Evolutionary conservation across 164 flowering plant genomes (phyloP), one percentile per base, ranked within the genome.

Genomic region (Aristolochia californica): DNA sequence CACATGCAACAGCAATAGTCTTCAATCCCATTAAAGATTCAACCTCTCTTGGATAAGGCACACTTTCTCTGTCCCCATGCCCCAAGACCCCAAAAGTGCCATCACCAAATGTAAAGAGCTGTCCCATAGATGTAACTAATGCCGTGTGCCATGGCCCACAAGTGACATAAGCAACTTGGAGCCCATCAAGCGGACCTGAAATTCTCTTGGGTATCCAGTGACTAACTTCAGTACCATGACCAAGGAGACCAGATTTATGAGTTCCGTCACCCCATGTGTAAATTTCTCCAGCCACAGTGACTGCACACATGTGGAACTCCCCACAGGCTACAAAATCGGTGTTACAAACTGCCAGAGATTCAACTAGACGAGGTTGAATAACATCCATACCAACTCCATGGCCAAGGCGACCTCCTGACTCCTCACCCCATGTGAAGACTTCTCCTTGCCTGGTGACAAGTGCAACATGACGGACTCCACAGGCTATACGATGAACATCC

Each of bases 61-160:
- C 64, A 58, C 69, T 73, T 62, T 66, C 73, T 56, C 55, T 53
- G 48, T 70, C 64, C 9, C 77, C 77, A 61, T 73, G 77, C 56
- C 77, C 77, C 51, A 73, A 64, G 43, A 64, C 73, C 64, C 77
- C 77, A 61, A 73, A 73, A 13, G 73, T 73, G 51, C 77, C 77
- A 70, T 73, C 77, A 57, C 77, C 77, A 66, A 73, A 73, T 15
- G 76, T 73, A 58, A 73, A 73, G 5, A 73, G 59, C 55, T 66
- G 70, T 38, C 76, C 76, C 25, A 54, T 69, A 44, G 73, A 66
- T 25, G 76, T 69, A 17, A 73, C 24, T 56, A 73, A 61, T 48
- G 73, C 76, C 13, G 76, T 66, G 64, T 73, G 76, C 76, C 76
- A 73, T 48, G 76, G 68, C 18, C 76, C 76, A 66, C 76, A 73